A percentile compares a stretch with the other conserved stretches of the same genome.
Conservation (phyloP, 495 filamentous ascomycete genomes). For the Lepidopterella palustris region DNA sequence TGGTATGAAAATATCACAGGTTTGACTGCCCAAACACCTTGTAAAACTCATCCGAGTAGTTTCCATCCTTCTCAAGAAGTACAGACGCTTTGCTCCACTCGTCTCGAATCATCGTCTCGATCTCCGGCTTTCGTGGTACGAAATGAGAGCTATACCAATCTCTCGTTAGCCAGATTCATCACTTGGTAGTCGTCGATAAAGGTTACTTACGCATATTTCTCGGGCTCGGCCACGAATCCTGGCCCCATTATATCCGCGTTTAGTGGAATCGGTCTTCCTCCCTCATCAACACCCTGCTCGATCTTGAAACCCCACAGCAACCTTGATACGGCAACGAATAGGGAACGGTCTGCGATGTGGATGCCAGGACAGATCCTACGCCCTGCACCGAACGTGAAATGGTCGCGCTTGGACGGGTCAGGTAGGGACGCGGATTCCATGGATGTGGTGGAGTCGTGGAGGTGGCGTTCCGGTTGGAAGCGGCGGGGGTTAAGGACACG, state of each 20-base stretch:
- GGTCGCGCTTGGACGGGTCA: conserved; percentile 24
- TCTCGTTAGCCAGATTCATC: not conserved
- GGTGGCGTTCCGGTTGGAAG: conserved; percentile 28
- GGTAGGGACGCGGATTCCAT: conserved; percentile 18
- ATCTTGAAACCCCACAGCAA: conserved; percentile 33
- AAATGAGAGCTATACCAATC: not conserved
- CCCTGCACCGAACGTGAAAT: conserved; percentile 33
- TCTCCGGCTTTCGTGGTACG: not conserved
- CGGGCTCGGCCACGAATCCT: not conserved
- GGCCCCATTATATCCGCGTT: not conserved
- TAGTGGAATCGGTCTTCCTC: not conserved
- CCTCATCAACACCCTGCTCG: not conserved
- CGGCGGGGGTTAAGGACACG: conserved; percentile 15
- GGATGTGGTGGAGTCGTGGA: conserved; percentile 4
- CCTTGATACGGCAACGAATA: conserved; percentile 24
- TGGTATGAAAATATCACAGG: not conserved
- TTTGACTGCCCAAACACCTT: not conserved
- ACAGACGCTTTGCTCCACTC: not conserved
- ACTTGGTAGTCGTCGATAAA: not conserved
- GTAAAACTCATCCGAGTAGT: not conserved
- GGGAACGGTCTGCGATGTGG: conserved; percentile 29
- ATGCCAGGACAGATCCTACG: conserved; percentile 32
- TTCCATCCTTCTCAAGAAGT: not conserved
- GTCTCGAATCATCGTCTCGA: not conserved
- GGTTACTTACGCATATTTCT: not conserved